Conservation (phyloP, 106 monocot genomes). For the Ottelia alismoides region DNA sequence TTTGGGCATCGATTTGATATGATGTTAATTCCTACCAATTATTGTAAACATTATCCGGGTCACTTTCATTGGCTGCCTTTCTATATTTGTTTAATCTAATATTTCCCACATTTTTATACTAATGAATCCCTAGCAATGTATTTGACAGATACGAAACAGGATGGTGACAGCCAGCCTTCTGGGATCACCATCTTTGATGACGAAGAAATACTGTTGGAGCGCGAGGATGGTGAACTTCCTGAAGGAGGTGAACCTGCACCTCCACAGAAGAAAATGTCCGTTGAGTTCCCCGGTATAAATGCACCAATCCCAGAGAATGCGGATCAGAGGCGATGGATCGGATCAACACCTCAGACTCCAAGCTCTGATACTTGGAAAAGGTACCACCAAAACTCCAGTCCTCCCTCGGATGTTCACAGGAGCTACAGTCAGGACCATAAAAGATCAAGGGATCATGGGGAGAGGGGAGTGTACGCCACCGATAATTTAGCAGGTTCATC, state of each 20-base stretch:
- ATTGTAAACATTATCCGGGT: too few species aligned
- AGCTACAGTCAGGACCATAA: slow-evolving; percentile 12
- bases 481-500: slow-evolving; percentile 18
- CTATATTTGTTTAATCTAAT: too few species aligned
- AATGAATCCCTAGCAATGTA: too few species aligned
- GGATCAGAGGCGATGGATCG: slow-evolving; percentile 47
- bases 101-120: too few species aligned
- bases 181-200: slow-evolving; percentile 77
- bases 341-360: slow-evolving; percentile 4
- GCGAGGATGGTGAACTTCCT: slow-evolving; percentile 79
- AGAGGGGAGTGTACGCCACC: slow-evolving; percentile 1
- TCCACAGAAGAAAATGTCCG: slow-evolving; percentile 44
- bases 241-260: slow-evolving; percentile 30
- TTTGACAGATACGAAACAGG: slow-evolving; percentile 35
- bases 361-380: slow-evolving; percentile 13
- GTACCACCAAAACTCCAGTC: neutral
- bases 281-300: slow-evolving; percentile 81
- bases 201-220: slow-evolving; percentile 36
- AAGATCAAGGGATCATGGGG: slow-evolving; percentile 18
- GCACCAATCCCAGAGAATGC: slow-evolving; percentile 78
- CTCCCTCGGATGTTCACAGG: slow-evolving; percentile 11
- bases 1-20: too few species aligned
- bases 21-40: too few species aligned
- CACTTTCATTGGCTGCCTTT: too few species aligned
- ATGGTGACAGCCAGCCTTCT: slow-evolving; percentile 66